phyloP scores from a whole-genome alignment of 208 protist species.

The Crithidia acanthocephali region DNA sequence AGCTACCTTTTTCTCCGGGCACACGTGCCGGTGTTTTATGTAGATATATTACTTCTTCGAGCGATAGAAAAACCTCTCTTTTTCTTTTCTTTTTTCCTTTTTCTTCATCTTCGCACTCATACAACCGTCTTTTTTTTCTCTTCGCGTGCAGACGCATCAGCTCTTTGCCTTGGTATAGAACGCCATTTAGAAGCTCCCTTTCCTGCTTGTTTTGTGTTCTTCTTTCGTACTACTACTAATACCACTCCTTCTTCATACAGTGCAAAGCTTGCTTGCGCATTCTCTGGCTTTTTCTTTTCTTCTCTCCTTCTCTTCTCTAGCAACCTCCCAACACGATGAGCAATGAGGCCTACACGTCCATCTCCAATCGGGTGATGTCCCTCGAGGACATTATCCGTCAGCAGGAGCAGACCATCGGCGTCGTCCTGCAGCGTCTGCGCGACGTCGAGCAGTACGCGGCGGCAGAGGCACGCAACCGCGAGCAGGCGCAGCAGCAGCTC shows the following conservation, averaged over 20 bases:
- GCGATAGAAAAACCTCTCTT: neutral
- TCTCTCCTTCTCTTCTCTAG: neutral
- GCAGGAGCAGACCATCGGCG: slow-evolving; percentile 66
- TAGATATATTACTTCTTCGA: too few relatives aligned
- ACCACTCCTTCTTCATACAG: too few relatives aligned
- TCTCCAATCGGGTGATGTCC: slow-evolving; percentile 70
- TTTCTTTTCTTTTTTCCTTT: neutral
- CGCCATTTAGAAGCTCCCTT: too few relatives aligned
- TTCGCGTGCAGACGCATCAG: too few relatives aligned
- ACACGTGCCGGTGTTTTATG: too few relatives aligned
- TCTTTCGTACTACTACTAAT: too few relatives aligned
- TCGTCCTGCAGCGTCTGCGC: slow-evolving; percentile 70
- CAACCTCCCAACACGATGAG: slow-evolving; percentile 8
- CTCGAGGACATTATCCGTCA: slow-evolving; percentile 83
- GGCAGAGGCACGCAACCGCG: slow-evolving; percentile 48
- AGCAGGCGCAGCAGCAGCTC: slow-evolving; percentile 57
- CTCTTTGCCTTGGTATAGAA: neutral
- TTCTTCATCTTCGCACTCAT: too few relatives aligned
- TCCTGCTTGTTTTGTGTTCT: too few relatives aligned
- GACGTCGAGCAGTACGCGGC: slow-evolving; percentile 79
- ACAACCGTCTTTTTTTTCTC: too few relatives aligned
- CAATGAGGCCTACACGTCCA: slow-evolving; percentile 41
- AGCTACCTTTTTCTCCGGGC: too few relatives aligned
- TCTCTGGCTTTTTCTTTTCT: slow-evolving; percentile 19
- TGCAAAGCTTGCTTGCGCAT: too few relatives aligned